Evolutionary conservation across 2,329 filamentous ascomycete genomes (phyloP), one percentile per base, ranked within the genome.

Genomic region (Fusarium burgessii): DNA sequence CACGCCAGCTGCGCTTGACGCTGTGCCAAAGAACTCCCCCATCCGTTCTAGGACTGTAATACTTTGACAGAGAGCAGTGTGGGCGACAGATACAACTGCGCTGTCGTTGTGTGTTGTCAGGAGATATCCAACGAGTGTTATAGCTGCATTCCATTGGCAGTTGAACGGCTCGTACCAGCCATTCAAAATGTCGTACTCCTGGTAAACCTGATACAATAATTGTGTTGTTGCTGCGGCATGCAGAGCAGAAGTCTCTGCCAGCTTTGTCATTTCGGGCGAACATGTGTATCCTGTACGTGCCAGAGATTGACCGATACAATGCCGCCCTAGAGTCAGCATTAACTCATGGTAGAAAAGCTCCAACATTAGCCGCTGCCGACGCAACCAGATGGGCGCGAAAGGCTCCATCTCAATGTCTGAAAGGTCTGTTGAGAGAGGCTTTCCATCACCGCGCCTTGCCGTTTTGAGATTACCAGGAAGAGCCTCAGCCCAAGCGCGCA

Each of bases 131-230:
- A 38, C 32, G 0, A 60, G 14, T 3, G 49, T 57, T 8, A 57
- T n/a, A 0, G 50, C n/a, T 7, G 49, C 32, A 6, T 45, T 32
- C 57, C 38, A 57, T n/a, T 59, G 57, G 6, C 32, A 45, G 13
- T 56, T 57, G 13, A 43, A 38, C 1, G 38, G 49, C 13, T 56
- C 49, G n/a, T 59, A 43, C 57, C 38, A 45, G 12, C 57, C 49
- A 13, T 45, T 17, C 12, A 45, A n/a, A 2, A 56, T 45, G 2
- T 56, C 25, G 0, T 43, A 33, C 3, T 56, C 23, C 18, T 13
- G 29, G 1, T 43, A 56, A 2, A 36, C 23, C 12, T 59, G 57
- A 14, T 59, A 1, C 1, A 59, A 1, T 2, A 56, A 23, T 2
- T 59, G 51, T 2, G 49, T 36, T 3, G 38, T 59, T 7, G 57